phyloP scores from a whole-genome alignment of 2,329 filamentous ascomycete genomes.

The Hysterium pulicare region DNA sequence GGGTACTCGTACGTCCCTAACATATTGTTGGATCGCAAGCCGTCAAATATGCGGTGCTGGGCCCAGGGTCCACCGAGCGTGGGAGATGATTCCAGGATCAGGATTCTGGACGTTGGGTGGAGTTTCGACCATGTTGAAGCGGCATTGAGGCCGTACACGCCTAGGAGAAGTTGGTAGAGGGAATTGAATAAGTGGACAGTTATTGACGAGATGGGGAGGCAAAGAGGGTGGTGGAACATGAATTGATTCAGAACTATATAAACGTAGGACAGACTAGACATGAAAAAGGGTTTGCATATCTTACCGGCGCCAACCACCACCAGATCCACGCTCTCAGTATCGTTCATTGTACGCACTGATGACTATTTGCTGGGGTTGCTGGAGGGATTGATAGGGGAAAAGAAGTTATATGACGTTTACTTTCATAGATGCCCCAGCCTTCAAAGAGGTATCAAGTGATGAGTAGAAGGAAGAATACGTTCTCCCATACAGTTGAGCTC shows the following conservation, averaged over 20 bases:
- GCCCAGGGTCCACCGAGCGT: slow-evolving; percentile 41
- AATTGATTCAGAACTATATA: neutral
- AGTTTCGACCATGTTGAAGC: slow-evolving; percentile 47
- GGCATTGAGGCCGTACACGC: slow-evolving; percentile 24
- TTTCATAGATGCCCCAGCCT: no score
- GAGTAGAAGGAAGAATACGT: no score
- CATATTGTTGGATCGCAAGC: slow-evolving; percentile 41
- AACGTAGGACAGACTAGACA: neutral
- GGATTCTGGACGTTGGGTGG: slow-evolving; percentile 34
- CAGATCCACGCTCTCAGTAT: neutral
- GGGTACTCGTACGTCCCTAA: slow-evolving; percentile 35
- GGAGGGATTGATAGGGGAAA: no score
- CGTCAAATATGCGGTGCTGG: slow-evolving; percentile 36
- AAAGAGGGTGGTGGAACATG: neutral
- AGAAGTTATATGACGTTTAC: no score
- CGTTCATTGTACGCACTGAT: no score
- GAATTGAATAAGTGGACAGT: neutral
- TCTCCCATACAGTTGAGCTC: no score
- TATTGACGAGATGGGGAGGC: neutral
- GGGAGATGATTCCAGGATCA: slow-evolving; percentile 39
- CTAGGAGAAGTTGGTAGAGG: neutral
- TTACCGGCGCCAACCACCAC: neutral
- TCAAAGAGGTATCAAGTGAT: no score
- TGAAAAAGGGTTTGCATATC: neutral
- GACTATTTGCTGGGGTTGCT: no score